Conservation (phyloP, 192 early-diverging fungal genomes). For the Umbelopsis isabellina region DNA sequence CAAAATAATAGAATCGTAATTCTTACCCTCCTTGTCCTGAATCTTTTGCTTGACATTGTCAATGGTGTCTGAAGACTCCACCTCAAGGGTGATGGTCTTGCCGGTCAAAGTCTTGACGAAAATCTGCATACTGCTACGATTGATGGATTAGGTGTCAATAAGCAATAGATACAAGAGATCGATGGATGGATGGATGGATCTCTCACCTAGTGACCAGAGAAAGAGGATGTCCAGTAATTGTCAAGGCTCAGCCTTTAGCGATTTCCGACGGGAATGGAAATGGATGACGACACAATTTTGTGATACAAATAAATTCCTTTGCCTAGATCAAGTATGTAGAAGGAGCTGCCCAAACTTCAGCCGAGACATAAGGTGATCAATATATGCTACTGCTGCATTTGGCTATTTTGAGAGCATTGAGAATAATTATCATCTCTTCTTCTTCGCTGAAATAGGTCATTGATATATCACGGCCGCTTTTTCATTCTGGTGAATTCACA, state of each 20-base stretch:
- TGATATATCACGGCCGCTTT: too few species aligned
- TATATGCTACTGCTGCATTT: too few species aligned
- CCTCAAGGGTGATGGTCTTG: conserved; percentile 70
- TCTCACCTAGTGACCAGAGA: conserved; percentile 22
- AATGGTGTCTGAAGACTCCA: conserved; percentile 61
- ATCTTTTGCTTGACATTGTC: conserved; percentile 52
- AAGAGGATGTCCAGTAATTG: neutral
- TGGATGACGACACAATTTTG: neutral
- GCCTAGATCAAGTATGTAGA: too few species aligned
- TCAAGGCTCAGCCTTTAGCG: neutral
- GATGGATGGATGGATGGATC: conserved; percentile 20
- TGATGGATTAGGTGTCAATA: conserved; percentile 6
- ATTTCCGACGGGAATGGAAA: neutral
- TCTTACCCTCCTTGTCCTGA: conserved; percentile 51
- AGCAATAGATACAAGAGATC: neutral
- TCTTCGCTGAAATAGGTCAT: too few species aligned
- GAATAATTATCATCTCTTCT: too few species aligned
- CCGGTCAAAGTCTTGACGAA: conserved; percentile 71
- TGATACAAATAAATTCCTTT: neutral
- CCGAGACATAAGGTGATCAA: too few species aligned
- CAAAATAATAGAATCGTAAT: neutral
- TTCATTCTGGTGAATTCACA: too few species aligned
- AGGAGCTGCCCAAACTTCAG: too few species aligned
- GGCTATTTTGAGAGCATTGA: too few species aligned
- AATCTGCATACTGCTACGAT: conserved; percentile 52